A percentile compares a stretch with the other conserved stretches of the same genome.
phyloP scores from a whole-genome alignment of 768 basidiomycete species.

The Dentipellis fragilis region DNA sequence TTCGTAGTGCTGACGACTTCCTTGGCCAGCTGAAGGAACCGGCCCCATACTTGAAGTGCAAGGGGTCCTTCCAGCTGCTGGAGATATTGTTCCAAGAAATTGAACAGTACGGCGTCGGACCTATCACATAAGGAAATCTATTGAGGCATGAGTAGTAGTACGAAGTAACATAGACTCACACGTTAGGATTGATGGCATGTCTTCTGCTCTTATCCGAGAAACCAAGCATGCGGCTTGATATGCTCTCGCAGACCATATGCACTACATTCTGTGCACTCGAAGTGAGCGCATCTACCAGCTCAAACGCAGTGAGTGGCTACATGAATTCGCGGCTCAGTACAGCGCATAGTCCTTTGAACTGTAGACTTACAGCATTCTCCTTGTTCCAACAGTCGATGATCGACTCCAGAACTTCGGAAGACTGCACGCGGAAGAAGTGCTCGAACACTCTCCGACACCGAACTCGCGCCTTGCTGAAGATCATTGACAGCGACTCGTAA shows the following conservation, averaged over 20 bases:
- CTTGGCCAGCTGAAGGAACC: slow-evolving; percentile 67
- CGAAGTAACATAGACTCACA: slow-evolving; percentile 36
- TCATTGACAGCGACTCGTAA: slow-evolving; percentile 58
- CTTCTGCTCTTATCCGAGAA: slow-evolving; percentile 50
- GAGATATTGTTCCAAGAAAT: slow-evolving; percentile 83
- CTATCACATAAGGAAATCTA: slow-evolving; percentile 25
- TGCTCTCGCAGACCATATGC: slow-evolving; percentile 82
- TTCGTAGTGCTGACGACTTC: slow-evolving; percentile 60
- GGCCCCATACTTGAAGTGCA: slow-evolving; percentile 86
- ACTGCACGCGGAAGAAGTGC: slow-evolving; percentile 72
- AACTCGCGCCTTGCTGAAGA: slow-evolving; percentile 53
- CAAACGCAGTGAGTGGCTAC: slow-evolving; percentile 44
- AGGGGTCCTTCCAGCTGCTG: slow-evolving; percentile 79
- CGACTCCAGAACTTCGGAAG: slow-evolving; percentile 76
- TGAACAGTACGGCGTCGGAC: slow-evolving; percentile 62
- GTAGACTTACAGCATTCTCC: slow-evolving; percentile 34
- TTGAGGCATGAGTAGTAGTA: background rate
- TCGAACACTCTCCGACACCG: slow-evolving; percentile 77
- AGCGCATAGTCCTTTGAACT: background rate
- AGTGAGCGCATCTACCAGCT: slow-evolving; percentile 74
- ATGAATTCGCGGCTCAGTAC: background rate
- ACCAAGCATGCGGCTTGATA: slow-evolving; percentile 46
- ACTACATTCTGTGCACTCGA: slow-evolving; percentile 81
- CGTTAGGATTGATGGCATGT: slow-evolving; percentile 49
- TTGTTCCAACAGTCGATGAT: slow-evolving; percentile 76